Conservation (phyloP, 2,329 filamentous ascomycete species). For the Fusarium sp. region DNA sequence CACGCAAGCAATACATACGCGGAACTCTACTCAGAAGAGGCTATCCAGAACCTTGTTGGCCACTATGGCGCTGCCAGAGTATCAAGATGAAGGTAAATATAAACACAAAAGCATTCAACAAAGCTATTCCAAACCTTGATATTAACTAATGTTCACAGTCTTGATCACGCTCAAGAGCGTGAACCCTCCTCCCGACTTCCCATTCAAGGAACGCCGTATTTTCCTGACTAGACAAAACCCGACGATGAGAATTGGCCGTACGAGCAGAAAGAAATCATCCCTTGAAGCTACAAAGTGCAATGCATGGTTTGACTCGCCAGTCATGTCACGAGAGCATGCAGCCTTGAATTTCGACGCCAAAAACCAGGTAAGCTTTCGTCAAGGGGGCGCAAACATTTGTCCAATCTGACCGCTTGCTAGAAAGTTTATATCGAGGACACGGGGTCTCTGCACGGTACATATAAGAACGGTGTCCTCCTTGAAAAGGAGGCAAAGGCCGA, state of each 20-base stretch:
- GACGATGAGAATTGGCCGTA: constrained; percentile 56
- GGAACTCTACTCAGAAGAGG: neutral
- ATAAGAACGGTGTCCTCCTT: constrained; percentile 52
- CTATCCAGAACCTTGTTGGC: neutral
- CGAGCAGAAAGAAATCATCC: constrained; percentile 55
- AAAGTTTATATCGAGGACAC: constrained; percentile 59
- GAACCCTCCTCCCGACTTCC: constrained; percentile 34
- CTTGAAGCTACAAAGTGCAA: constrained; percentile 61
- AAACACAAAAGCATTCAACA: neutral
- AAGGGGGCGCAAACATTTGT: neutral
- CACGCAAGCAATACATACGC: neutral
- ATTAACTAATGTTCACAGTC: constrained; percentile 43
- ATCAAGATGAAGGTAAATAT: constrained; percentile 43
- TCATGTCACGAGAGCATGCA: constrained; percentile 78
- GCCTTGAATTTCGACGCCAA: constrained; percentile 59
- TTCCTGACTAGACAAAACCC: constrained; percentile 49
- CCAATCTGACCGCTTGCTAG: constrained; percentile 50
- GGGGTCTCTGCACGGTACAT: constrained; percentile 66
- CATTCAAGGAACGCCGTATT: constrained; percentile 47
- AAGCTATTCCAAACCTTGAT: neutral
- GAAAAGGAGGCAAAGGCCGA: constrained; percentile 17
- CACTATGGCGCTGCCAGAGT: constrained; percentile 43
- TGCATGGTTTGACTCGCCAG: constrained; percentile 76
- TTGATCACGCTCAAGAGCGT: constrained; percentile 48
- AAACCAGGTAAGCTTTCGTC: constrained; percentile 55